phyloP scores from a whole-genome alignment of 2,329 filamentous ascomycete species.

The Calonectria pauciramosa region DNA sequence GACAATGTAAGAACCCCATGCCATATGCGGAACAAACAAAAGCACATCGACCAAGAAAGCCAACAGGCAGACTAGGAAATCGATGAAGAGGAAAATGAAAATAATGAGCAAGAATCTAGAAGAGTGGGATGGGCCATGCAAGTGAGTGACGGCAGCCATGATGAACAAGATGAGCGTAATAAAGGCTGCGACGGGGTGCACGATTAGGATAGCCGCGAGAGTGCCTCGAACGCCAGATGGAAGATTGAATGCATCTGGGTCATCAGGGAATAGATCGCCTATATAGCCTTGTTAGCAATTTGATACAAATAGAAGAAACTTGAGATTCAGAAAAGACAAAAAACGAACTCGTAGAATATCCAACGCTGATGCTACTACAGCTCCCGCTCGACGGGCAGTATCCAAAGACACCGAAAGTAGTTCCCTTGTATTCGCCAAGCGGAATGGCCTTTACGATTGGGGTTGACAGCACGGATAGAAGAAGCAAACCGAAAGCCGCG shows the following conservation, averaged over 20 bases:
- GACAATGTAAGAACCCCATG: constrained; percentile 95
- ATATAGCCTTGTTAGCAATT: constrained; percentile 28
- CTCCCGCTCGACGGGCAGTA: constrained; percentile 74
- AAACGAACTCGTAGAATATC: constrained; percentile 85
- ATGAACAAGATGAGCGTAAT: constrained; percentile 88
- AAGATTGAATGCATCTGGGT: constrained; percentile 67
- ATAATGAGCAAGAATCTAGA: constrained; percentile 87
- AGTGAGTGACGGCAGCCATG: constrained; percentile 84
- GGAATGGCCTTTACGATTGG: constrained; percentile 90
- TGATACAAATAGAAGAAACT: not conserved
- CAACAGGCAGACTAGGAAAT: constrained; percentile 84
- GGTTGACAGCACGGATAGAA: constrained; percentile 91
- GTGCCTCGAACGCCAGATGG: constrained; percentile 66
- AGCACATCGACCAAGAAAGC: constrained; percentile 95
- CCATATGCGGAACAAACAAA: constrained; percentile 92
- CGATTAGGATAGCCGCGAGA: constrained; percentile 90
- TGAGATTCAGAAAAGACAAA: not conserved
- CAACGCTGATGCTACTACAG: constrained; percentile 83
- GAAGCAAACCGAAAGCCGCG: constrained; percentile 84
- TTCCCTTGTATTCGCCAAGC: constrained; percentile 80
- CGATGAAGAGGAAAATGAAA: constrained; percentile 88
- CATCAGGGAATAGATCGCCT: constrained; percentile 46
- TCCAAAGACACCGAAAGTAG: constrained; percentile 93
- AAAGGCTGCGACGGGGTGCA: constrained; percentile 91
- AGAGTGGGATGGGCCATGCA: constrained; percentile 91